Evolutionary conservation across 345 rosid genomes (phyloP), one percentile per base, ranked within the genome.

Genomic region (Brassica cretica): DNA sequence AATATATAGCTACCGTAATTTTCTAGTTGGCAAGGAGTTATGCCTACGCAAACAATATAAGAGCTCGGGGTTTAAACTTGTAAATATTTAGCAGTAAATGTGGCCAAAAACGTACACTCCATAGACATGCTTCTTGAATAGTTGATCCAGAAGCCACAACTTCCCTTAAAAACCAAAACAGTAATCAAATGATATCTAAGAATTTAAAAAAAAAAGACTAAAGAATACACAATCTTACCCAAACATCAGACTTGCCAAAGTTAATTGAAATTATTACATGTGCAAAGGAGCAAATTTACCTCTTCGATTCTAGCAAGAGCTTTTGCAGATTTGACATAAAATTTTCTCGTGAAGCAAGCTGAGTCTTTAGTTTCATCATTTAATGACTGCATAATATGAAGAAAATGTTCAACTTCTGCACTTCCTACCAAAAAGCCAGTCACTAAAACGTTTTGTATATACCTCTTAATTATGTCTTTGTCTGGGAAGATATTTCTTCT

Each of bases 71-170:
- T 78, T 30, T 71, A 44, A 44, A 29, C 12, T 15, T 56, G 25
- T 59, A 51, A 68, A 55, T 32, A 58, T 66, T 33, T 58, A 16
- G 72, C 55, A 56, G 66, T 44, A 72, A 64, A 9, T 35, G 9
- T 33, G 73, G 68, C 66, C 18, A 70, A 56, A 41, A 58, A 72
- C 61, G 58, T 89, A 95, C 99, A 93, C 88, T 73, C 99, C 99
- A 85, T 93, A 98, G 62, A 95, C 92, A 87, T 91, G 98, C 71
- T 95, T 98, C 78, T 92, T 91, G 83, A 89, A 95, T 76, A 85
- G 93, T 78, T 88, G 93, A 86, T 93, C 92, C 81, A 93, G 91
- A 74, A 93, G 88, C 60, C 99, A 91, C 85, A 95, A 71, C 81
- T 95, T 29, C 99, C 97, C 98, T 56, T 12, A 12, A 44, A 44